Percentiles rank a stretch among this genome's conserved stretches.
These are phyloP conservation scores for Podospora anserina DNA, from an alignment of 495 filamentous ascomycete genomes.

Conservation along the genomic window DNA sequence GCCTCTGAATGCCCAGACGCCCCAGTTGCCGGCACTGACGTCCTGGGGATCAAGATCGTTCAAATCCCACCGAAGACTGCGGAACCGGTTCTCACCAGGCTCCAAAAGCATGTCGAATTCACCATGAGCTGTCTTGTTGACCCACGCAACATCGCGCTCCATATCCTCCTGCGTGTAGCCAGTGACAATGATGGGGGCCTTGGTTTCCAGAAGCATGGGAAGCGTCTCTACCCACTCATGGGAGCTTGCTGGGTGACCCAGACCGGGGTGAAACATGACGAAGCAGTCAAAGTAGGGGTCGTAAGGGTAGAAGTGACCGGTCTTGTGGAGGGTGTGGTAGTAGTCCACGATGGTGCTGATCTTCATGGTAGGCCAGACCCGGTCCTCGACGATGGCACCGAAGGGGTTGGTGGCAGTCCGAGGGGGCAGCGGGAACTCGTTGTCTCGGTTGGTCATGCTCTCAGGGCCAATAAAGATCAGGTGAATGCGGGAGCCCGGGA, in stretches of 20 bases:
- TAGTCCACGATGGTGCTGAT: slow-evolving; percentile 97
- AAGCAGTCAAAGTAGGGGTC: slow-evolving; percentile 98
- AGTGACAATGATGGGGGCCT: slow-evolving; percentile 87
- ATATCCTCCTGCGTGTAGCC: slow-evolving; percentile 96
- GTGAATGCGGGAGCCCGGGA: slow-evolving; percentile 76
- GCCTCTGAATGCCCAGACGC: slow-evolving; percentile 91
- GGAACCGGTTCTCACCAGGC: slow-evolving; percentile 90
- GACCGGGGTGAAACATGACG: slow-evolving; percentile 90
- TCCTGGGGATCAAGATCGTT: slow-evolving; percentile 95
- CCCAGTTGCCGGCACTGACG: slow-evolving; percentile 94
- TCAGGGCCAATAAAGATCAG: slow-evolving; percentile 95
- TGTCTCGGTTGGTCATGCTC: slow-evolving; percentile 84
- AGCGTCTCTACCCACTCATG: slow-evolving; percentile 93
- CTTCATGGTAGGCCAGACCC: slow-evolving; percentile 80
- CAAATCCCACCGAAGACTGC: slow-evolving; percentile 93
- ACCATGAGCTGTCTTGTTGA: slow-evolving; percentile 73
- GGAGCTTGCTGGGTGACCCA: slow-evolving; percentile 87
- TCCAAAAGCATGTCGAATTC: slow-evolving; percentile 91
- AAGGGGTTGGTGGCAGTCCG: slow-evolving; percentile 84
- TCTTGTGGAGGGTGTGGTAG: slow-evolving; percentile 92
- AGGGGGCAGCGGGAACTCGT: slow-evolving; percentile 84
- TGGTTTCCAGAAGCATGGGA: slow-evolving; percentile 86
- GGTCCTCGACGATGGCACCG: slow-evolving; percentile 85
- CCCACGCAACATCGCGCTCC: slow-evolving; percentile 86
- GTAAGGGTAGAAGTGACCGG: slow-evolving; percentile 83